Evolutionary conservation across 768 basidiomycete species (phyloP).

Genomic region (Rickenella mellea): DNA sequence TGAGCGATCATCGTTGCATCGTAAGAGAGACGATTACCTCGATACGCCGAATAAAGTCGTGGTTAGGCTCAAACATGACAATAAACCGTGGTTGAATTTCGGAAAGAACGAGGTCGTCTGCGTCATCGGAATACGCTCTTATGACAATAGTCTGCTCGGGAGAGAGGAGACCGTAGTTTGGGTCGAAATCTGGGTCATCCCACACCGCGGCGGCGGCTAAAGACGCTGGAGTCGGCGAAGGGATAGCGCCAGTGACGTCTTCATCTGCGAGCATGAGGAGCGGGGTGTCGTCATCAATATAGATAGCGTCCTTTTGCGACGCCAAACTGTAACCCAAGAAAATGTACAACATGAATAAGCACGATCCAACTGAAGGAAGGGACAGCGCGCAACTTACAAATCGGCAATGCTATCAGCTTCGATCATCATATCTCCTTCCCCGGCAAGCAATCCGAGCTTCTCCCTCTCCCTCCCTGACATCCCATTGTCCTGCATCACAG

Average conservation of each 20-base stretch:
- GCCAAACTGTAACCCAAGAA: constrained; percentile 18
- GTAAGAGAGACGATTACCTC: constrained; percentile 46
- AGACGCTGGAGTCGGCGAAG: constrained; percentile 9
- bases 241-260: not conserved
- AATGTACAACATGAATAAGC: constrained; percentile 1
- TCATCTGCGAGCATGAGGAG: not conserved
- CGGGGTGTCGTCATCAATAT: constrained; percentile 6
- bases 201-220: constrained; percentile 28
- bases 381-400: constrained; percentile 35
- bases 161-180: constrained; percentile 67
- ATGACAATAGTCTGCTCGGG: constrained; percentile 79
- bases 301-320: constrained; percentile 5
- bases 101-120: constrained; percentile 79
- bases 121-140: constrained; percentile 83
- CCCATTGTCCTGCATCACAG: not conserved
- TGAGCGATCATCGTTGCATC: not conserved
- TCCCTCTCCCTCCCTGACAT: constrained; percentile 5
- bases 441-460: constrained; percentile 19
- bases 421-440: constrained; percentile 26
- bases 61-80: constrained; percentile 91
- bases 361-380: not conserved
- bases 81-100: constrained; percentile 89
- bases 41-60: constrained; percentile 85
- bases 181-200: constrained; percentile 55
- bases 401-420: constrained; percentile 47